Conservation (phyloP, 345 rosid species). For the Durio zibethinus region DNA sequence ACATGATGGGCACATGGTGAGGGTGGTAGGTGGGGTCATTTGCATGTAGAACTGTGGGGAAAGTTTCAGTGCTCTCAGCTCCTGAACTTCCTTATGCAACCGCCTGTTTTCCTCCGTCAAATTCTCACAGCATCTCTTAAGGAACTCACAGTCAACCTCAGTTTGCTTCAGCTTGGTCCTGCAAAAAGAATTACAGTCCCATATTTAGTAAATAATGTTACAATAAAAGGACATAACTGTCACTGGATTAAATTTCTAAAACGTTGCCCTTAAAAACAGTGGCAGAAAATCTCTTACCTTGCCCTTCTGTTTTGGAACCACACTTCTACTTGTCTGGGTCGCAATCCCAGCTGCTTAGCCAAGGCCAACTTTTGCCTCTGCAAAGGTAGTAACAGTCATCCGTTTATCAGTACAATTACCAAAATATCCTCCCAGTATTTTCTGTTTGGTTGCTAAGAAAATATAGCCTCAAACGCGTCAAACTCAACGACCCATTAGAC, state of each 20-base stretch:
- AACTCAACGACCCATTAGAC: neutral
- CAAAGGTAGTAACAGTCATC: neutral
- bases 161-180: constrained; percentile 99
- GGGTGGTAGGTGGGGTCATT: constrained; percentile 96
- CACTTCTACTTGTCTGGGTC: constrained; percentile 92
- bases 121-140: constrained; percentile 93
- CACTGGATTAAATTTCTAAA: neutral
- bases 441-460: constrained; percentile 23
- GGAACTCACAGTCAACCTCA: constrained; percentile 94
- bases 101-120: constrained; percentile 95
- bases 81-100: constrained; percentile 90
- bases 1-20: constrained; percentile 98
- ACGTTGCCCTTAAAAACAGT: neutral
- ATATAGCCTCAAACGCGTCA: neutral
- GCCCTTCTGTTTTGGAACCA: constrained; percentile 99
- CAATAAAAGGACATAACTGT: neutral
- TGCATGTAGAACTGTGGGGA: constrained; percentile 99
- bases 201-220: constrained; percentile 5
- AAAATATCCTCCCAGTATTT: constrained; percentile 9
- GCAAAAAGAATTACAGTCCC: neutral
- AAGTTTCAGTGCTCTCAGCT: constrained; percentile 87
- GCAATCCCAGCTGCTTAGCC: constrained; percentile 80
- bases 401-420: constrained; percentile 8
- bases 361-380: constrained; percentile 90
- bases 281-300: constrained; percentile 40